These are phyloP conservation scores for Dactylonectria estremocensis DNA, from an alignment of 2,329 filamentous ascomycete species.

Conservation along the genomic window DNA sequence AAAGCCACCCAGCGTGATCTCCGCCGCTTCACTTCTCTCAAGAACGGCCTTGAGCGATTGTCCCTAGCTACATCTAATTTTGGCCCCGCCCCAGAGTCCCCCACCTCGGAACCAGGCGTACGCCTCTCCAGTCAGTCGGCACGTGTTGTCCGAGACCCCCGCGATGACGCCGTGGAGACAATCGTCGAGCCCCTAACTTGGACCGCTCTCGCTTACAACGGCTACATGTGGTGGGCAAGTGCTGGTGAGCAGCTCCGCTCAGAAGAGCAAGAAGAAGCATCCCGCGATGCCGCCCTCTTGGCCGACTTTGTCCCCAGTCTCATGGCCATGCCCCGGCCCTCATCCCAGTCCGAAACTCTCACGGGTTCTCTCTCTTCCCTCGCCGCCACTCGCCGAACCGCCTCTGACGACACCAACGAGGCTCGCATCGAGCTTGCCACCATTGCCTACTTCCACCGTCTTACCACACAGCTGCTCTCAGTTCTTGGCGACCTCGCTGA, in stretches of 20 bases:
- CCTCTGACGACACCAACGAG: conserved; percentile 57
- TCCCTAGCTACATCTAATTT: conserved; percentile 42
- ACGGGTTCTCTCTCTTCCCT: conserved; percentile 64
- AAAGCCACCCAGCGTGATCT: conserved; percentile 94
- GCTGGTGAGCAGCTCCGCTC: conserved; percentile 80
- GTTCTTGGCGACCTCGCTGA: conserved; percentile 74
- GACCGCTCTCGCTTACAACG: conserved; percentile 83
- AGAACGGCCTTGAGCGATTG: conserved; percentile 72
- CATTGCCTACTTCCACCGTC: conserved; percentile 85
- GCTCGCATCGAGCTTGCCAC: conserved; percentile 76
- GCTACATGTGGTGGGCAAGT: conserved; percentile 93
- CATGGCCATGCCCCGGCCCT: conserved; percentile 50
- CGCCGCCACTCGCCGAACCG: conserved; percentile 52
- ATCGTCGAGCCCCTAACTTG: conserved; percentile 76
- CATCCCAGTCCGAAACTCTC: conserved; percentile 54
- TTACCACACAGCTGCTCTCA: conserved; percentile 77
- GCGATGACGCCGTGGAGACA: conserved; percentile 66
- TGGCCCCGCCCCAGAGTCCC: conserved; percentile 48
- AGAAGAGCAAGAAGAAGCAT: conserved; percentile 72
- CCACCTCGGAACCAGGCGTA: conserved; percentile 46
- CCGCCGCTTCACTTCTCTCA: conserved; percentile 81
- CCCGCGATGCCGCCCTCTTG: conserved; percentile 69
- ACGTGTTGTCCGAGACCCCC: conserved; percentile 53
- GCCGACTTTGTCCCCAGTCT: conserved; percentile 63
- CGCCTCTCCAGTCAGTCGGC: conserved; percentile 49